Base-by-base conservation (phyloP, 2,329 filamentous ascomycete genomes). In the Diplodia sapinea region DNA sequence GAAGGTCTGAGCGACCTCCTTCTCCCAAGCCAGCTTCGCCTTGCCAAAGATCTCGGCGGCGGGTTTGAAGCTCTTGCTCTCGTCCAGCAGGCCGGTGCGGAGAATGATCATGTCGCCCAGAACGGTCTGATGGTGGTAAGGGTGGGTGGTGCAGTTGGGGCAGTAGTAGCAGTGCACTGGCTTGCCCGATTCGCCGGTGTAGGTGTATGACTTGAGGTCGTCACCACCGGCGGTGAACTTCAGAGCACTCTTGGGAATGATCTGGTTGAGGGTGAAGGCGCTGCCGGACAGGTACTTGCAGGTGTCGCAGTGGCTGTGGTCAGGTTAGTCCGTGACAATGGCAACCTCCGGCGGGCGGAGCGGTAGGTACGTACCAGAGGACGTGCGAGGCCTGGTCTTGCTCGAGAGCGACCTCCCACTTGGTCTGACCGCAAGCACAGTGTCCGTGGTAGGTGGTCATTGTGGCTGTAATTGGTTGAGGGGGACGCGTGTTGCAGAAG, bases 81-180 rank as follows among this genome's bases (percentile, higher is more conserved):
- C 78, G 13, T 74, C 69, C 17, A 87, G 73, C 51, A 86, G 72
- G 1, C 78, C 81, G 4, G 84, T 88, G 62, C 85, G 81, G 7
- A 85, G 77, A 66, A 87, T 78, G 68, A 86, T 83, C 57, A 78
- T 85, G 71, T 86, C 75, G 67, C 84, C 82, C 70, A 85, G 78
- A 57, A 82, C 81, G 52, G 81, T 79, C 71, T 86, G 85, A 72
- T 86, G 83, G 75, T 87, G 85, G 75, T 87, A 87, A 36, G 84
- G 79, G 73, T 86, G 84, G 3, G 79, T 73, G 8, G 83, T 86
- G 82, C 85, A 87, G 72, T 83, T 85, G 55, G 82, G 79, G 79
- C 85, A 87, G 78, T 83, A 87, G 79, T 82, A 87, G 80, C 85
- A 87, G 76, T 86, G 77, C 38, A 86, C 84, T 7, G 78, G 74